Evolutionary conservation across 169 alveolate genomes (phyloP), one percentile per base, ranked within the genome.

Genomic region (Plasmodium billcollinsi): DNA sequence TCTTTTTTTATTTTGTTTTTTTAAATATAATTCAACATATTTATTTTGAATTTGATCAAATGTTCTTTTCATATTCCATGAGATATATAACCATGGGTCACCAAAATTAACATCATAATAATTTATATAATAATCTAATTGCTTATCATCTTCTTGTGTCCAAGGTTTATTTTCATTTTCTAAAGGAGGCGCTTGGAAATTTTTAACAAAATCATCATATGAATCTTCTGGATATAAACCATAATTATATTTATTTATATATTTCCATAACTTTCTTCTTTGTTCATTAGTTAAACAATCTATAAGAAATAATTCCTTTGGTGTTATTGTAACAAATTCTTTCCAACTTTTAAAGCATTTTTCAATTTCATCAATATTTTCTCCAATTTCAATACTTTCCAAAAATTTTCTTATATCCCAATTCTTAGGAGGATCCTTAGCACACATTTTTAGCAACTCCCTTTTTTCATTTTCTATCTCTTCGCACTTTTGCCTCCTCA

Each of bases 1-100:
- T 75, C 94, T 92, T 80, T 76, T 90, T 74, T 94, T 71, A 85
- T 74, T 96, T 94, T 93, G 88, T 20, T 95, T 94, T 47, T 92
- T 93, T 20, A 89, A 73, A 45, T 74, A 90, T 66, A 91, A 78
- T 49, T 95, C 92, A 21, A 88, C 52, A 74, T 95, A 96, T 65
- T 96, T 80, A 63, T 93, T 89, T 85, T 90, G 97, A 39, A 95
- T 96, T 33, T 96, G 97, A 56, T 93, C 96, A 52, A 92, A 89
- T 18, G 95, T 93, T 20, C 98, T 67, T 91, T 96, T 97, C 97
- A 96, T 93, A 74, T 96, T 96, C 98, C 98, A 96, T 14, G 97
- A 95, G 39, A 96, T 92, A 76, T 96, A 96, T 74, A 96, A 63
- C 97, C 97, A 96, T 26, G 97, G 97, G 75, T 96, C 98, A 1